Percentiles rank a stretch among this genome's conserved stretches.
These are phyloP conservation scores for Boletus vinaceobasis DNA, from an alignment of 768 basidiomycete species.

Conservation along the genomic window DNA sequence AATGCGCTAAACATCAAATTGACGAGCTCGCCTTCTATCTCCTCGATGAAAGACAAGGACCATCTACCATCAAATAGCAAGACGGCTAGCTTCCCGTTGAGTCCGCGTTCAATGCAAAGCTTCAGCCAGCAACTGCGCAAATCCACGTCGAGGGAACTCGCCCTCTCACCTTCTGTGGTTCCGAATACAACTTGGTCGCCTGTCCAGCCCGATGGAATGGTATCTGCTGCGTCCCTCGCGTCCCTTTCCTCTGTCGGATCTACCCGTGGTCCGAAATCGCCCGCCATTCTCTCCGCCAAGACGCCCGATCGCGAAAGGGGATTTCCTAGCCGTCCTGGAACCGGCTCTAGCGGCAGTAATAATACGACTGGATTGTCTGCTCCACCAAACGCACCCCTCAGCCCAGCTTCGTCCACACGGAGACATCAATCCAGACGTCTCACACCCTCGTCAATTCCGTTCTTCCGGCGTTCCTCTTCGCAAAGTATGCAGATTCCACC, in stretches of 20 bases:
- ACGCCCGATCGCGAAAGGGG: conserved; percentile 58
- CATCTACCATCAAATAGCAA: conserved; percentile 33
- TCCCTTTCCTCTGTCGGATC: conserved; percentile 76
- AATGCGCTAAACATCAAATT: conserved; percentile 76
- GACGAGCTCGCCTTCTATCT: conserved; percentile 60
- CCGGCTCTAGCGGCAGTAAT: conserved; percentile 74
- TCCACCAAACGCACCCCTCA: conserved; percentile 59
- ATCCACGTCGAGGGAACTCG: conserved; percentile 65
- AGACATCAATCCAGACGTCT: conserved; percentile 70
- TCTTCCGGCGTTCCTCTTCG: conserved; percentile 89
- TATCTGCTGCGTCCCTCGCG: conserved; percentile 70
- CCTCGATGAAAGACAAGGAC: conserved; percentile 48
- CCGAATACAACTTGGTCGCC: conserved; percentile 61
- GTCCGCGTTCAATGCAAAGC: conserved; percentile 59
- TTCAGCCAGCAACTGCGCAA: conserved; percentile 68
- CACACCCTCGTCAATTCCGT: conserved; percentile 90
- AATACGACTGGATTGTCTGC: conserved; percentile 56
- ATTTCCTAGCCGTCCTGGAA: conserved; percentile 63
- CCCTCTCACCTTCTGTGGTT: conserved; percentile 39
- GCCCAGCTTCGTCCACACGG: conserved; percentile 67
- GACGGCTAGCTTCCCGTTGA: conserved; percentile 57
- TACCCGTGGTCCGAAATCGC: conserved; percentile 46
- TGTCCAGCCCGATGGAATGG: conserved; percentile 71
- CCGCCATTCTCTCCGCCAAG: conserved; percentile 43
- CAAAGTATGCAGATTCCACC: conserved; percentile 76